Conservation (phyloP, 139 green algal genomes). For the Picochlorum costavermella region DNA sequence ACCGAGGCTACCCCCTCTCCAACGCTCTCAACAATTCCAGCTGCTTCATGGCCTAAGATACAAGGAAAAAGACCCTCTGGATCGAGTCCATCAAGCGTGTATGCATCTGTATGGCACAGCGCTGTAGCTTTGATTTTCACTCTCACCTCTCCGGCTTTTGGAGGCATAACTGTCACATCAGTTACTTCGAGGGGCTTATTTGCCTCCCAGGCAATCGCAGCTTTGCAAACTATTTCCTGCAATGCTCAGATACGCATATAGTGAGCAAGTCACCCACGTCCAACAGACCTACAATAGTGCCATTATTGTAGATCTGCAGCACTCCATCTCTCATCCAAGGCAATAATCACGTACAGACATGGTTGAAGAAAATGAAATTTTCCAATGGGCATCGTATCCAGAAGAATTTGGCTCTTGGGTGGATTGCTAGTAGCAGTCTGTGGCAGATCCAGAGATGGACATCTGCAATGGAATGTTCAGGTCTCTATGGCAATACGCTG, state of each 20-base stretch:
- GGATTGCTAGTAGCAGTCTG: too few species aligned
- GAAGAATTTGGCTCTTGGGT: too few species aligned
- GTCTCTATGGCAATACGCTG: too few species aligned
- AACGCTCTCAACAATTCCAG: slow-evolving; percentile 92
- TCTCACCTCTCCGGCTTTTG: slow-evolving; percentile 80
- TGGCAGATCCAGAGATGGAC: too few species aligned
- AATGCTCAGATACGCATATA: not conserved
- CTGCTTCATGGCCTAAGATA: slow-evolving; percentile 95
- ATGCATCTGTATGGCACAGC: slow-evolving; percentile 94
- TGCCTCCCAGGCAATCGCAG: slow-evolving; percentile 81
- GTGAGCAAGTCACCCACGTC: too few species aligned
- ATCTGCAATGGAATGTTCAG: too few species aligned
- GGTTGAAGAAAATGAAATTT: too few species aligned
- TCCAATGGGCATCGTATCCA: too few species aligned
- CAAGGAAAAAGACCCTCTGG: slow-evolving; percentile 88
- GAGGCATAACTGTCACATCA: slow-evolving; percentile 76
- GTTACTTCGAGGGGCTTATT: slow-evolving; percentile 77
- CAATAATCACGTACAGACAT: too few species aligned
- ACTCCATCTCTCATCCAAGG: too few species aligned
- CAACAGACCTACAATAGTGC: too few species aligned
- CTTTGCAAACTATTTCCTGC: slow-evolving; percentile 17
- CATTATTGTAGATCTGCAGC: too few species aligned
- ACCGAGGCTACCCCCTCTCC: slow-evolving; percentile 58
- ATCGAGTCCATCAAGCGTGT: slow-evolving; percentile 79
- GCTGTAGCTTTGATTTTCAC: slow-evolving; percentile 81